Evolutionary conservation across 1,139 yeast species (phyloP).

Genomic region (Geotrichum australiense): DNA sequence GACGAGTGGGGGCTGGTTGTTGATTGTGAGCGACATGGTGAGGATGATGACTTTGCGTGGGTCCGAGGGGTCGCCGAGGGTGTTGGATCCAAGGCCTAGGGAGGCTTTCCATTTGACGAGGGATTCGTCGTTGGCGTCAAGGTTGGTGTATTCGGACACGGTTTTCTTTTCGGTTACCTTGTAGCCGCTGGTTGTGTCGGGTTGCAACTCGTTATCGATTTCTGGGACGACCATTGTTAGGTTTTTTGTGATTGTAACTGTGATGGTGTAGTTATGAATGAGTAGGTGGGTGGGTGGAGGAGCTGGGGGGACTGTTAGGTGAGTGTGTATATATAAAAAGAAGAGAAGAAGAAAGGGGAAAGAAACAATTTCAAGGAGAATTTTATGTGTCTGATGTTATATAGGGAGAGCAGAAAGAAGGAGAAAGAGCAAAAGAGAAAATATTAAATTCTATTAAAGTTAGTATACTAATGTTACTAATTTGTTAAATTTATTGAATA

Average conservation of each 20-base stretch:
- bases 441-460: too few relatives aligned
- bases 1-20: slow-evolving; percentile 42
- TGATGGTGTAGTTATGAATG: background rate
- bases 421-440: too few relatives aligned
- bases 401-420: too few relatives aligned
- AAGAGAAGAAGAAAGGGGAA: too few relatives aligned
- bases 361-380: too few relatives aligned
- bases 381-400: too few relatives aligned
- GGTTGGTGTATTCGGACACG: slow-evolving; percentile 65
- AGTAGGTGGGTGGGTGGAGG: too few relatives aligned
- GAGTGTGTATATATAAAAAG: too few relatives aligned
- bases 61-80: slow-evolving; percentile 62
- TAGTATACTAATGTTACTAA: too few relatives aligned
- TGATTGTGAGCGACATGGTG: slow-evolving; percentile 65
- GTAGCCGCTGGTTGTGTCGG: slow-evolving; percentile 36
- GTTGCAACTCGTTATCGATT: slow-evolving; percentile 16
- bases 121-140: slow-evolving; percentile 89
- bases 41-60: slow-evolving; percentile 69
- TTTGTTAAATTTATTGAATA: too few relatives aligned
- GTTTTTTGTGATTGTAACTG: background rate
- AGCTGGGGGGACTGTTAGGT: too few relatives aligned
- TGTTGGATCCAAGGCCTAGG: slow-evolving; percentile 59
- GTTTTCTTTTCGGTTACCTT: slow-evolving; percentile 81
- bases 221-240: slow-evolving; percentile 16
- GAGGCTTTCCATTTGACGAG: slow-evolving; percentile 91